Percentiles rank a stretch among this genome's conserved stretches.
Conservation (phyloP, 2,329 filamentous ascomycete genomes). For the Fusarium sp. region DNA sequence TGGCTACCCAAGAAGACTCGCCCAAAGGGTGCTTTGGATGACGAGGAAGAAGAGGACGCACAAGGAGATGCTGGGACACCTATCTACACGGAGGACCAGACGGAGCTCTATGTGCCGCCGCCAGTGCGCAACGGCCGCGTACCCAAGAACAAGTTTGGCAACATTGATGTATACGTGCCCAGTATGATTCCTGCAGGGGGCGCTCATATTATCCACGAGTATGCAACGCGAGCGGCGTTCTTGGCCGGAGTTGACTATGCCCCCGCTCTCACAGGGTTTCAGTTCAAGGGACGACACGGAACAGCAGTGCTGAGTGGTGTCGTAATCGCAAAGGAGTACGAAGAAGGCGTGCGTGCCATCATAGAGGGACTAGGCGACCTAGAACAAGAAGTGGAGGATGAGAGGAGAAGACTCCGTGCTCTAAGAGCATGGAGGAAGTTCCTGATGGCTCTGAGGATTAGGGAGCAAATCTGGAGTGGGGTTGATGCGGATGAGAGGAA, state of each 20-base stretch:
- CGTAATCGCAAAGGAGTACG: conserved; percentile 81
- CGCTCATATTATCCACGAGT: conserved; percentile 74
- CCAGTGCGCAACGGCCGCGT: conserved; percentile 82
- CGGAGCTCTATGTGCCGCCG: conserved; percentile 81
- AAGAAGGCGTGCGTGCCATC: conserved; percentile 80
- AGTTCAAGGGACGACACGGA: conserved; percentile 87
- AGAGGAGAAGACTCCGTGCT: conserved; percentile 81
- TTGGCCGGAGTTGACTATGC: conserved; percentile 88
- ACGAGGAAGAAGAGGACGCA: conserved; percentile 49
- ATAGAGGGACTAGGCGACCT: conserved; percentile 78
- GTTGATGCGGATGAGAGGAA: conserved; percentile 65
- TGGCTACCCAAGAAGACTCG: conserved; percentile 70
- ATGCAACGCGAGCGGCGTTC: conserved; percentile 80
- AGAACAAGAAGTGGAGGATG: conserved; percentile 74
- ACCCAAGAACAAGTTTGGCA: conserved; percentile 93
- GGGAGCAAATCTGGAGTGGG: conserved; percentile 78
- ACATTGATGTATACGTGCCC: conserved; percentile 93
- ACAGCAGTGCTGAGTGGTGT: conserved; percentile 87
- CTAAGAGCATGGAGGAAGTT: conserved; percentile 79
- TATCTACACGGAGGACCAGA: conserved; percentile 75
- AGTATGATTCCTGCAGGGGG: conserved; percentile 92
- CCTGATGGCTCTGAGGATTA: conserved; percentile 82
- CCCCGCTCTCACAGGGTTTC: conserved; percentile 90
- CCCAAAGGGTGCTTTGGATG: conserved; percentile 44
- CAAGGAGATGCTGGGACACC: conserved; percentile 64